Conservation (phyloP, 139 green algal genomes). For the Asterochloris sp. region DNA sequence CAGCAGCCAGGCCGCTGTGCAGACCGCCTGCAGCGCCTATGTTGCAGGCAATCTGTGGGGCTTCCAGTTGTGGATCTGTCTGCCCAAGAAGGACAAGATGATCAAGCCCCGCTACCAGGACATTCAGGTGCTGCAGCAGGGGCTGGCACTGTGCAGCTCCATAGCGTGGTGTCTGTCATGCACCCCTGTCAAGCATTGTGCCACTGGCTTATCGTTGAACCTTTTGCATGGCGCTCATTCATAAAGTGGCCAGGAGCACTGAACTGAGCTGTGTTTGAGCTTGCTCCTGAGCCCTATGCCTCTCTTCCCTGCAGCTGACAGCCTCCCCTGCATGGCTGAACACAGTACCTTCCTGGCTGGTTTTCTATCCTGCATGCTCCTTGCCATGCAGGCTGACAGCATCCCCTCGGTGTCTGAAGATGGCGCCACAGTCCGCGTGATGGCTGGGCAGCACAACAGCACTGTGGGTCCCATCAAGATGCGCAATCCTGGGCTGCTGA, state of each 20-base stretch:
- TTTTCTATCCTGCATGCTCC: constrained; percentile 45
- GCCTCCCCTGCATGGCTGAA: no score
- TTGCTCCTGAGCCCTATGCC: neutral
- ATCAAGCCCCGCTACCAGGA: constrained; percentile 50
- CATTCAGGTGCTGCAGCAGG: no score
- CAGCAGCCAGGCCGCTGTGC: neutral
- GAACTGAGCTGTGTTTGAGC: neutral
- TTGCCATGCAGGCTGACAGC: constrained; percentile 74
- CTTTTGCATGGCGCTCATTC: no score
- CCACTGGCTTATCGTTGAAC: no score
- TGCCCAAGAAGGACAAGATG: constrained; percentile 88
- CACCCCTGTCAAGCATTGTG: no score
- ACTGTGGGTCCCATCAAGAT: constrained; percentile 64
- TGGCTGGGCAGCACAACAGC: constrained; percentile 60
- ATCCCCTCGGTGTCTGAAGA: constrained; percentile 58
- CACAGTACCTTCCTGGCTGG: neutral
- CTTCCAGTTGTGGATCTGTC: constrained; percentile 93
- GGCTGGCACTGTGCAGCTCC: no score
- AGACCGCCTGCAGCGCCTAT: no score
- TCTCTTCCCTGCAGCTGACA: neutral
- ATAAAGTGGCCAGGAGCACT: neutral
- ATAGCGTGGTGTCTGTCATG: no score
- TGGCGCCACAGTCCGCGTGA: constrained; percentile 65
- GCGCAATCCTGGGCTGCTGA: constrained; percentile 77
- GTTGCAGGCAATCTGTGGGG: constrained; percentile 64